Evolutionary conservation across 257 asterid genomes (phyloP).

Genomic region (Ballota nigra): DNA sequence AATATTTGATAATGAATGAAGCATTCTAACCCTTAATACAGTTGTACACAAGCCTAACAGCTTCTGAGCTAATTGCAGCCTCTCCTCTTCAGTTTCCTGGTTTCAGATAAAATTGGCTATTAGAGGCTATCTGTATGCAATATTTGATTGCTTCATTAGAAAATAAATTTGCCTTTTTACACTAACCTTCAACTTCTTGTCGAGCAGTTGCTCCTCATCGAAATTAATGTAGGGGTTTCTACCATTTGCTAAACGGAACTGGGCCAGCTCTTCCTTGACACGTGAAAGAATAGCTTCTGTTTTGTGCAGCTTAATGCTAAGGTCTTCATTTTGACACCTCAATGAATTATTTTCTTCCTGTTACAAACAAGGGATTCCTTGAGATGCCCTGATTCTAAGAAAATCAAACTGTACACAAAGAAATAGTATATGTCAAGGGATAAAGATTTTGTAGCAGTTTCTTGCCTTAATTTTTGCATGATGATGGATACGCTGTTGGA

Average conservation of each 20-base stretch:
- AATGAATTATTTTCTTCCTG: conserved; percentile 90
- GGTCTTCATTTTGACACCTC: conserved; percentile 78
- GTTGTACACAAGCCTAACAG: conserved; percentile 73
- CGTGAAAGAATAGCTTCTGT: conserved; percentile 70
- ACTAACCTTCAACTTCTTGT: conserved; percentile 71
- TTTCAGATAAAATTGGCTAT: conserved; percentile 21
- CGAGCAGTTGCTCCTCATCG: conserved; percentile 67
- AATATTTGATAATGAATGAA: background rate
- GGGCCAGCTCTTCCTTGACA: conserved; percentile 80
- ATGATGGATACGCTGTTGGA: conserved; percentile 97
- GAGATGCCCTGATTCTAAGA: background rate
- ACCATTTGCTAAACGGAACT: conserved; percentile 76
- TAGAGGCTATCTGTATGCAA: background rate
- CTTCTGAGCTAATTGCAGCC: conserved; percentile 85
- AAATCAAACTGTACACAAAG: background rate
- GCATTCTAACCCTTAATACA: conserved; percentile 59
- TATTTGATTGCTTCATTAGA: background rate
- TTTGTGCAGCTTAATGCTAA: conserved; percentile 58
- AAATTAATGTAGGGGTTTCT: conserved; percentile 61
- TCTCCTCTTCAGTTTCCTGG: conserved; percentile 92
- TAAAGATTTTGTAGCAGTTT: background rate
- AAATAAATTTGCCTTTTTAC: background rate
- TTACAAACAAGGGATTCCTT: conserved; percentile 16
- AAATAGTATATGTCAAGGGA: background rate
- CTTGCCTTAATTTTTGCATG: conserved; percentile 92